Conservation (phyloP, 2,329 filamentous ascomycete genomes). For the Coniochaeta sp. region DNA sequence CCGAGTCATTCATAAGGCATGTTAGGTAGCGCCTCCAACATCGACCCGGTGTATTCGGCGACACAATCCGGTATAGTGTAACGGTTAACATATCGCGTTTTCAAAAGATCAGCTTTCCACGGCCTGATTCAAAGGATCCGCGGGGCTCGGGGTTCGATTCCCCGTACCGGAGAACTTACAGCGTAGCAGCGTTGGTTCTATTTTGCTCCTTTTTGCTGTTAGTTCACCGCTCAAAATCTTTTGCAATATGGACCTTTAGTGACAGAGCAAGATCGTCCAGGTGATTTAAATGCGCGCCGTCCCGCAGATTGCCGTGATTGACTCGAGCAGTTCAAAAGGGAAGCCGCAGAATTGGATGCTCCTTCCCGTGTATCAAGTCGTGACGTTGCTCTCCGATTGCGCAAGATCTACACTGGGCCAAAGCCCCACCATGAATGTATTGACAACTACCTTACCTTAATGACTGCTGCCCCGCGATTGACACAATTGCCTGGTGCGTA, state of each 20-base stretch:
- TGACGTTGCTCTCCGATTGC: background rate
- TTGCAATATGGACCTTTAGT: no score
- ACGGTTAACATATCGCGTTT: constrained; percentile 1
- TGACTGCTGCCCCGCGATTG: background rate
- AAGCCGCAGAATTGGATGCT: background rate
- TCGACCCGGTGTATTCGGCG: background rate
- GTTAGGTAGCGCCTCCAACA: background rate
- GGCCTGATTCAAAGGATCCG: background rate
- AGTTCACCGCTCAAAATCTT: no score
- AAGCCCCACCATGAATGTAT: background rate
- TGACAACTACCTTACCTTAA: no score
- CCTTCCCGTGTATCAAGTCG: background rate
- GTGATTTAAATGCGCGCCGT: background rate
- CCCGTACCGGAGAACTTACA: background rate
- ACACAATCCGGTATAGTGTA: constrained; percentile 1
- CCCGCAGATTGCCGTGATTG: no score
- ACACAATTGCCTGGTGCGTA: background rate
- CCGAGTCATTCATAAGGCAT: background rate
- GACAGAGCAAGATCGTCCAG: no score
- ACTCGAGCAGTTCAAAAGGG: no score
- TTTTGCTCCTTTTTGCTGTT: background rate
- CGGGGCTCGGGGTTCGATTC: constrained; percentile 1
- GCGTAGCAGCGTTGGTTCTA: background rate
- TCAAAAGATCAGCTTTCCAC: background rate
- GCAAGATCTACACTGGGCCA: background rate